These are phyloP conservation scores for Trichothecium sympodiale DNA, from an alignment of 2,329 filamentous ascomycete genomes.

Conservation along the genomic window DNA sequence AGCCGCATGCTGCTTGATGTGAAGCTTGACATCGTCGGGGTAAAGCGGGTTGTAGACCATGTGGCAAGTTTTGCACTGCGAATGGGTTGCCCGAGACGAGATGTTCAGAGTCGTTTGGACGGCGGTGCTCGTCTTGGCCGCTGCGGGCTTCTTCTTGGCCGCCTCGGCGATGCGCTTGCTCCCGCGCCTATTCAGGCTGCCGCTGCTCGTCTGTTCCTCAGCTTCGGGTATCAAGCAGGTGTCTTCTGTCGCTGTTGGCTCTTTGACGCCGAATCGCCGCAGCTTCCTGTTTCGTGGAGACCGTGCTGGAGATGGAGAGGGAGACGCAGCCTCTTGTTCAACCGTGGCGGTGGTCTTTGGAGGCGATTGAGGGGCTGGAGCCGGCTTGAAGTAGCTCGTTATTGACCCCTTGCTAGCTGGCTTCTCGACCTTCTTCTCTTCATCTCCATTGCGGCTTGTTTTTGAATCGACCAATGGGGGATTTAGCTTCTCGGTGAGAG, in stretches of 20 bases:
- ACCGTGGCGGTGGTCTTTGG: no score
- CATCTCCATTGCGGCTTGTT: background rate
- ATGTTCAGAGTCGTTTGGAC: constrained; percentile 34
- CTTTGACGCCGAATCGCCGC: no score
- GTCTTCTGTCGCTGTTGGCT: no score
- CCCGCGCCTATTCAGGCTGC: no score
- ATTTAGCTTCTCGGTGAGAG: background rate
- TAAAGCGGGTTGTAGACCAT: constrained; percentile 32
- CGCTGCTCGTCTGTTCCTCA: no score
- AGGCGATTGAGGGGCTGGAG: constrained; percentile 11
- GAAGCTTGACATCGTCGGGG: constrained; percentile 31
- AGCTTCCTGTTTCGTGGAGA: constrained; percentile 3
- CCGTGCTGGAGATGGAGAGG: constrained; percentile 15
- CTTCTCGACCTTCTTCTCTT: background rate
- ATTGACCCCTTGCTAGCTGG: constrained; percentile 23
- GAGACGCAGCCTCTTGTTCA: constrained; percentile 7
- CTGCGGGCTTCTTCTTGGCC: background rate
- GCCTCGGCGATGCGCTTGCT: background rate
- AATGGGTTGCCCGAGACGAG: constrained; percentile 27
- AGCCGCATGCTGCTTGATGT: constrained; percentile 26
- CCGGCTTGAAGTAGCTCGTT: constrained; percentile 28
- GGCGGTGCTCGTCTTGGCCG: constrained; percentile 7
- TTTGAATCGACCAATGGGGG: no score
- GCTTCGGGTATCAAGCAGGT: no score
- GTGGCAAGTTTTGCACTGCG: constrained; percentile 30